Percentiles rank a stretch among this genome's conserved stretches.
Conservation (phyloP, 2,329 filamentous ascomycete species). For the Ciborinia camelliae region DNA sequence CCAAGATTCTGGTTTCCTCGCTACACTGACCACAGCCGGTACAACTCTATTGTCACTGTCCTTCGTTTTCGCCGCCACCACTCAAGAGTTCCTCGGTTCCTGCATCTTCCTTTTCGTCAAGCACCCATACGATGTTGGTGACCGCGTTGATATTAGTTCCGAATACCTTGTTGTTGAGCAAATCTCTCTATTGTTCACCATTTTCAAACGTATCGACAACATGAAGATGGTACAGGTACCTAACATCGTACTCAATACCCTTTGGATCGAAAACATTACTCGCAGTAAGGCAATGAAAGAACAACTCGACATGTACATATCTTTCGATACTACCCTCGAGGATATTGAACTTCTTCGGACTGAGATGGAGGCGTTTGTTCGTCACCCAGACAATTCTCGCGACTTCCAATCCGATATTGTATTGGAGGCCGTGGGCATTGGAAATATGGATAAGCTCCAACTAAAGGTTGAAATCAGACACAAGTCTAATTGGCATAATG, state of each 20-base stretch:
- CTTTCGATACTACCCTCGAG: slow-evolving; percentile 83
- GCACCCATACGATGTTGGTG: slow-evolving; percentile 94
- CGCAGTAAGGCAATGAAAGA: slow-evolving; percentile 92
- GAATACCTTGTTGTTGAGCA: slow-evolving; percentile 80
- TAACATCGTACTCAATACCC: slow-evolving; percentile 84
- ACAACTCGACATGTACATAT: slow-evolving; percentile 70
- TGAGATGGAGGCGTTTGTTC: slow-evolving; percentile 84
- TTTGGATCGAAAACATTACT: slow-evolving; percentile 95
- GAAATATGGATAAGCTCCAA: slow-evolving; percentile 82
- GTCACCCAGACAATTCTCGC: slow-evolving; percentile 76
- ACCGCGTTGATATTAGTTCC: slow-evolving; percentile 77
- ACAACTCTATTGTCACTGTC: slow-evolving; percentile 93
- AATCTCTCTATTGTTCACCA: slow-evolving; percentile 88
- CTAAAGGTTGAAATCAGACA: slow-evolving; percentile 82
- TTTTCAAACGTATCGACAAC: slow-evolving; percentile 80
- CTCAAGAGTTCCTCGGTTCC: slow-evolving; percentile 93
- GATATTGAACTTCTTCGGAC: slow-evolving; percentile 80
- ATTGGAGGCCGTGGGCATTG: slow-evolving; percentile 74
- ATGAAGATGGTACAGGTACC: slow-evolving; percentile 76
- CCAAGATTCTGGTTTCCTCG: slow-evolving; percentile 80
- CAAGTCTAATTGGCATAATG: slow-evolving; percentile 92
- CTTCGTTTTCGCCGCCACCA: slow-evolving; percentile 89
- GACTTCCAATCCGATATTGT: slow-evolving; percentile 86
- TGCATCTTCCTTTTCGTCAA: slow-evolving; percentile 99
- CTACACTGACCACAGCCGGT: slow-evolving; percentile 82